Conservation (phyloP, 2,329 filamentous ascomycete species). For the Pochonia chlamydosporia region DNA sequence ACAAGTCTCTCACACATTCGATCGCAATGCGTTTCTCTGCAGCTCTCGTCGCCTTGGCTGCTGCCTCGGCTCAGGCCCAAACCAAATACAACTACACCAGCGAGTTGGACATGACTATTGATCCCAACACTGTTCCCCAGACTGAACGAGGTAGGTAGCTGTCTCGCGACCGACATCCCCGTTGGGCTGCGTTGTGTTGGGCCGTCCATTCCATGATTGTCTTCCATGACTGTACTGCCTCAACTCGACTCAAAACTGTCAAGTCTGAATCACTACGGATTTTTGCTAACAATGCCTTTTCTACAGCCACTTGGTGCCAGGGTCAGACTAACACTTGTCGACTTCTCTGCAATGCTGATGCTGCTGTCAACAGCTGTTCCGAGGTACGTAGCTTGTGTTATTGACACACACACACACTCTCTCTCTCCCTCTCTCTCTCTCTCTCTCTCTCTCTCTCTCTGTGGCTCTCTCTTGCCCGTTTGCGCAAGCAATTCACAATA, state of each 20-base stretch:
- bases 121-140: slow-evolving; percentile 28
- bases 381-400: too few species aligned
- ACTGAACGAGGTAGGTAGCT: slow-evolving; percentile 32
- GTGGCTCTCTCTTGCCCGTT: background rate
- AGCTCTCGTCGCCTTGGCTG: slow-evolving; percentile 38
- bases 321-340: slow-evolving; percentile 45
- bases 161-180: too few species aligned
- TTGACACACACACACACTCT: too few species aligned
- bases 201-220: too few species aligned
- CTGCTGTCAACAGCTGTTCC: slow-evolving; percentile 37
- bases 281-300: background rate
- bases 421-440: too few species aligned
- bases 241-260: too few species aligned
- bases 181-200: background rate
- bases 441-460: too few species aligned
- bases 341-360: slow-evolving; percentile 36
- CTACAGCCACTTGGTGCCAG: slow-evolving; percentile 44
- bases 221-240: too few species aligned
- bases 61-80: slow-evolving; percentile 34
- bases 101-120: slow-evolving; percentile 35
- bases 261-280: too few species aligned
- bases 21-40: slow-evolving; percentile 34
- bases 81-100: slow-evolving; percentile 33
- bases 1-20: slow-evolving; percentile 6
- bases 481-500: background rate